A percentile compares a stretch with the other conserved stretches of the same genome.
Evolutionary conservation across 306 rosid species (phyloP).

Genomic region (Coriaria nepalensis): DNA sequence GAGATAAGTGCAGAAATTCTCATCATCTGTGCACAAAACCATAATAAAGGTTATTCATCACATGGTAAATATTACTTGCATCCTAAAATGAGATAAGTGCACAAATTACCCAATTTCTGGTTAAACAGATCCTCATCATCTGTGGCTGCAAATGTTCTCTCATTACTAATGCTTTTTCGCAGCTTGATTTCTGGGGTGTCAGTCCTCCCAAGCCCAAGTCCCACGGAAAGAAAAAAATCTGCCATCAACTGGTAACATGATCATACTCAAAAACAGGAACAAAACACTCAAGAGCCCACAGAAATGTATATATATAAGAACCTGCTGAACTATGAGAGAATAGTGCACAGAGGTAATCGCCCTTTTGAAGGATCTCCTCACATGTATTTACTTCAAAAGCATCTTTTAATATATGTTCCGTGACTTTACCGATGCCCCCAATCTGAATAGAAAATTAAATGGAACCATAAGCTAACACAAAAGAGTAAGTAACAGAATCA

Average conservation of each 20-base stretch:
- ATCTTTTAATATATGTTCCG: slow-evolving; percentile 67
- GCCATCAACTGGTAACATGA: slow-evolving; percentile 21
- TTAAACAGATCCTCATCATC: slow-evolving; percentile 39
- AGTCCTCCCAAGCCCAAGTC: slow-evolving; percentile 79
- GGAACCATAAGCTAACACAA: no score
- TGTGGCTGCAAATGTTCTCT: slow-evolving; percentile 84
- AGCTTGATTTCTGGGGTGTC: slow-evolving; percentile 47
- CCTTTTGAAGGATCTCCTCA: slow-evolving; percentile 70
- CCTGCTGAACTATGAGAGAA: slow-evolving; percentile 81
- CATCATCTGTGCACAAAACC: no score
- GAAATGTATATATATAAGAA: slow-evolving; percentile 2
- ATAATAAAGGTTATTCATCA: no score
- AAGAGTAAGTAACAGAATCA: no score
- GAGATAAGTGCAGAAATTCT: no score
- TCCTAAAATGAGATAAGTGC: background rate
- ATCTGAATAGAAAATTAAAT: slow-evolving; percentile 40
- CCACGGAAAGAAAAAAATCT: slow-evolving; percentile 85
- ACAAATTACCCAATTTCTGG: slow-evolving; percentile 45
- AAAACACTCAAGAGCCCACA: background rate
- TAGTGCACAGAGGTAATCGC: slow-evolving; percentile 56
- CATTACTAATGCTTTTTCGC: slow-evolving; percentile 83
- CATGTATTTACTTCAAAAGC: slow-evolving; percentile 74
- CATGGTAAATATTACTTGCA: no score
- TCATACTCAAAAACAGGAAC: background rate
- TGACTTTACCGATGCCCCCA: slow-evolving; percentile 97